phyloP scores from a whole-genome alignment of 2,329 filamentous ascomycete genomes.

The Verticillium isaacii region DNA sequence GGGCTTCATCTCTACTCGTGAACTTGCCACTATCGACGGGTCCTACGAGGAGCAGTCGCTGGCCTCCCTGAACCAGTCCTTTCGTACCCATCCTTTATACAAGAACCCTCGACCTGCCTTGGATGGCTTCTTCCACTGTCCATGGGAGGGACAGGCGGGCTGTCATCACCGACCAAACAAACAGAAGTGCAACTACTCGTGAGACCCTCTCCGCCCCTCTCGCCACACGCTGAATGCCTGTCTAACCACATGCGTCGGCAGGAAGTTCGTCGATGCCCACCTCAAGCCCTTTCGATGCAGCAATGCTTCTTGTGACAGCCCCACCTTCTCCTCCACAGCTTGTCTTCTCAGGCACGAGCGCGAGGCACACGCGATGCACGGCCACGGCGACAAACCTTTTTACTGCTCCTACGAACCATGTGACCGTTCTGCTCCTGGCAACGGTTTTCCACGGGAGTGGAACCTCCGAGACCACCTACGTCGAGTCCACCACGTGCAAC shows the following conservation, averaged over 20 bases:
- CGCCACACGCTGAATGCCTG: background rate
- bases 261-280: slow-evolving; percentile 96
- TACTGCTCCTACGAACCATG: slow-evolving; percentile 84
- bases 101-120: slow-evolving; percentile 56
- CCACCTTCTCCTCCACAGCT: slow-evolving; percentile 90
- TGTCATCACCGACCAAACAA: slow-evolving; percentile 92
- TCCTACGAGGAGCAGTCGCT: slow-evolving; percentile 40
- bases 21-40: background rate
- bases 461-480: slow-evolving; percentile 97
- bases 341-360: slow-evolving; percentile 92
- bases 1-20: background rate
- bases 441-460: slow-evolving; percentile 92
- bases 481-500: slow-evolving; percentile 72
- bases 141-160: slow-evolving; percentile 64
- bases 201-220: slow-evolving; percentile 48
- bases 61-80: slow-evolving; percentile 50
- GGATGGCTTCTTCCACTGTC: slow-evolving; percentile 91
- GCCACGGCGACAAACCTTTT: slow-evolving; percentile 88
- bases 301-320: slow-evolving; percentile 73
- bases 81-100: slow-evolving; percentile 66
- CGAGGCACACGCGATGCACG: slow-evolving; percentile 92
- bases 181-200: slow-evolving; percentile 99
- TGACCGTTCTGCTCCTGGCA: slow-evolving; percentile 73
- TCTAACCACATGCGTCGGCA: slow-evolving; percentile 28
- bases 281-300: slow-evolving; percentile 96